phyloP scores from a whole-genome alignment of 352 stramenopile species.

The Phytopythium oedochilum region DNA sequence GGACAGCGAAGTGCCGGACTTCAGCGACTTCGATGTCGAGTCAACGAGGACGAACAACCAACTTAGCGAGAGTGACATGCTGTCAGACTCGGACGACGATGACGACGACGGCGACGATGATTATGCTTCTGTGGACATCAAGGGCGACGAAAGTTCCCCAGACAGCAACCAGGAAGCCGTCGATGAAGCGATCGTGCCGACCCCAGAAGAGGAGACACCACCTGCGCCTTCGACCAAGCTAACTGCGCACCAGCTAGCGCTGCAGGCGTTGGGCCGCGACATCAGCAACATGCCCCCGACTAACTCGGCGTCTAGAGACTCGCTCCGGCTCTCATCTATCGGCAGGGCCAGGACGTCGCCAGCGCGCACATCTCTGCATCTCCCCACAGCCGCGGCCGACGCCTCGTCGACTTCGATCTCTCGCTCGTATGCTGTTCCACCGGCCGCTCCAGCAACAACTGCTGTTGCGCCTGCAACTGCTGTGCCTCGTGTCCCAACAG shows the following conservation, averaged over 20 bases:
- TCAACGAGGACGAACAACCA: conserved; percentile 8
- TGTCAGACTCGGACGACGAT: conserved; percentile 2
- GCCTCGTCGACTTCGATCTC: not conserved
- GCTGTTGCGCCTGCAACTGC: not conserved
- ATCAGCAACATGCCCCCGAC: not conserved
- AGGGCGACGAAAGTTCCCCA: not conserved
- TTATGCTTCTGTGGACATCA: not conserved
- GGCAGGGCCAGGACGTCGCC: not conserved
- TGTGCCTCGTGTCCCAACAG: conserved; percentile 8
- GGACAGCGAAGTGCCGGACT: conserved; percentile 19
- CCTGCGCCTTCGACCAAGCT: conserved; percentile 4
- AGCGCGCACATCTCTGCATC: not conserved
- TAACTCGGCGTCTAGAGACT: not conserved
- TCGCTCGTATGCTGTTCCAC: not conserved
- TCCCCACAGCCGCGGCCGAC: not conserved
- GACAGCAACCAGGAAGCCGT: not conserved
- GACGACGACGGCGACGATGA: not conserved
- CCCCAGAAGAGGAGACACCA: not conserved
- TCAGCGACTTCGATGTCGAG: conserved; percentile 34
- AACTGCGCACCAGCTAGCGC: conserved; percentile 1
- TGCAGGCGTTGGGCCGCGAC: conserved; percentile 6
- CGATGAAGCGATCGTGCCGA: not conserved
- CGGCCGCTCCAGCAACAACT: not conserved
- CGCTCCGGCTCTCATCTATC: conserved; percentile 1
- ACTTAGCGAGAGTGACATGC: conserved; percentile 4